Base-by-base conservation (phyloP, 1,139 yeast genomes). In the Taphrina deformans region DNA sequence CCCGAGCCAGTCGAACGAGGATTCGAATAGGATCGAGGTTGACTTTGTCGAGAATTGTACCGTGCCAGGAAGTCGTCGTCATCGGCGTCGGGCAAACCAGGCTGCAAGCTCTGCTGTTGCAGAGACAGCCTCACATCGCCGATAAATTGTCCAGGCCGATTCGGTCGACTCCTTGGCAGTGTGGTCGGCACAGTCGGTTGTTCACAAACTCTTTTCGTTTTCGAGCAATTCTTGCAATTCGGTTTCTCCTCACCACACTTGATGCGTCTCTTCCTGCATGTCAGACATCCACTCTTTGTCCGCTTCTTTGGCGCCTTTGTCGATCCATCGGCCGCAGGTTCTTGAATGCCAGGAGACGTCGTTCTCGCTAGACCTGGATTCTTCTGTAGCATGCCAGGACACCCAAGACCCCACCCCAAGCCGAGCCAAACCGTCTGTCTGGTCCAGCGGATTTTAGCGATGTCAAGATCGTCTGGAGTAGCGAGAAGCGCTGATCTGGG, bases 241-340 rank as follows among this genome's bases (percentile, higher is more conserved):
- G 72, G 72, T 52, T 68, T 70, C 72, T 51, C 70, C 72, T 31
- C 56, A 16, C 31, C 46, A 52, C 72, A 70, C 48, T 70, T 70
- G 31, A 70, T 69, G 21, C 72, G 64, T 31, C 72, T 60, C 44
- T 69, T 66, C 21, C 71, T 65, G 44, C 71, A 69, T 9, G 71
- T 69, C 59, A 69, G 26, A 53, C 71, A 69, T 1, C 71, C 71
- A 21, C 70, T 69, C 48, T 69, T 69, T 18, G 71, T 69, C 33
- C 71, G 44, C 14, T 38, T 31, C 59, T 61, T 61, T 4, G 63
- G 63, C 7, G 23, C 55, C 12, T 45, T 44, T 29, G 53, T 21
- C 48, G 48, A n/a, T 2, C 24, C 27, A 16, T 29, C 48, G n/a
- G 14, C 23, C 21, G 14, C 59, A 14, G 7, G 35, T n/a, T 53